Conservation (phyloP, 352 stramenopile species). For the Globisporangium alternatum region DNA sequence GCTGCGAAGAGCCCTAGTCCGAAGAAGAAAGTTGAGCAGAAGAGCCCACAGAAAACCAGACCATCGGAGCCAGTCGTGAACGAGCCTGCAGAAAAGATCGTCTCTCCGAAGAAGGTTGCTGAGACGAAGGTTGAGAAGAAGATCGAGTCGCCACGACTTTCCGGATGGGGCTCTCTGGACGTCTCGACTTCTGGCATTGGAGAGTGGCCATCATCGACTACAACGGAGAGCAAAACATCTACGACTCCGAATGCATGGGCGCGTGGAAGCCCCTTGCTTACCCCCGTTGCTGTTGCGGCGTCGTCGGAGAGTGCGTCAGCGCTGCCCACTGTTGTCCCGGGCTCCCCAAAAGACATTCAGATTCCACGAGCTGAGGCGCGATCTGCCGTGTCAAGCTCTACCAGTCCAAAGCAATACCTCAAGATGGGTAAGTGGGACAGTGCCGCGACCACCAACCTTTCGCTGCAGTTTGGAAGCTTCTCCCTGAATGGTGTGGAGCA, state of each 20-base stretch:
- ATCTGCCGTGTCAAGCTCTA: slow-evolving; percentile 22
- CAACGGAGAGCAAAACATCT: slow-evolving; percentile 44
- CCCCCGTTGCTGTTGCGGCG: slow-evolving; percentile 20
- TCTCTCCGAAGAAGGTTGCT: slow-evolving; percentile 29
- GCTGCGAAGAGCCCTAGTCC: not conserved
- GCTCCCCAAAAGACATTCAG: slow-evolving; percentile 67
- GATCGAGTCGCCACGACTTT: slow-evolving; percentile 46
- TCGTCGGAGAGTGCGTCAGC: slow-evolving; percentile 33
- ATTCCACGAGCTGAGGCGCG: slow-evolving; percentile 33
- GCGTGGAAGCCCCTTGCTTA: slow-evolving; percentile 57
- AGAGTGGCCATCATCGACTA: slow-evolving; percentile 52
- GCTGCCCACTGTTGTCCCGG: slow-evolving; percentile 47
- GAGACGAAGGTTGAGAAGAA: slow-evolving; percentile 26
- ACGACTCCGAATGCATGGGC: slow-evolving; percentile 66
- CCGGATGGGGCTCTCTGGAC: slow-evolving; percentile 66
- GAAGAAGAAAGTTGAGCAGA: not conserved
- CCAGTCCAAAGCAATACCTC: slow-evolving; percentile 75
- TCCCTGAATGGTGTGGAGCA: slow-evolving; percentile 70
- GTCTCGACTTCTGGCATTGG: slow-evolving; percentile 57
- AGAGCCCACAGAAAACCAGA: slow-evolving; percentile 24
- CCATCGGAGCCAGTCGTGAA: slow-evolving; percentile 17
- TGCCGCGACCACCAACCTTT: slow-evolving; percentile 61
- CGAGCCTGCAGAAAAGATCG: slow-evolving; percentile 21
- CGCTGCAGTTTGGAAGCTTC: slow-evolving; percentile 87
- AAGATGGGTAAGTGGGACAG: slow-evolving; percentile 86